Base-by-base conservation (phyloP, 495 filamentous ascomycete genomes). In the Talaromyces stipitatus region DNA sequence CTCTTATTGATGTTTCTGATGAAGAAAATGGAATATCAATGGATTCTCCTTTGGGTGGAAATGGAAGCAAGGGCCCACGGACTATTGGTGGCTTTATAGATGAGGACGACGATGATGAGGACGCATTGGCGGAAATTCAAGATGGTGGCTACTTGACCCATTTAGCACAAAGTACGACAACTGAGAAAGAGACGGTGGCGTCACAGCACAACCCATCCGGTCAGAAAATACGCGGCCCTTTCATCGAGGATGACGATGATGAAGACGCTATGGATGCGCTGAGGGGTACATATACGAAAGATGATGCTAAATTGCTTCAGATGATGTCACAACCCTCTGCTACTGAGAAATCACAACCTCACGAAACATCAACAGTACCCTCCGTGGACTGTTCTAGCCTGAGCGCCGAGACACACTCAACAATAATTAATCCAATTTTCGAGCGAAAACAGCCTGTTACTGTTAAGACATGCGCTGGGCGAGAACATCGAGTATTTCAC, bases 401-500 rank as follows among this genome's bases (percentile, higher is more conserved):
- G 12, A 30, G 30, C n/a, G 3, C 18, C 22, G 20, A 14, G 22
- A 18, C 4, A 47, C 22, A 2, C 2, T 23, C 12, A 14, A 14
- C 5, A 9, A 26, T 2, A 5, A 11, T 23, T 18, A 47, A 26
- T 47, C 24, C 48, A 12, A 6, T 18, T 0, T 14, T 20, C n/a
- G 48, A 30, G 18, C 27, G 30, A 26, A 52, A 59, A 58, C 23
- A 41, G 22, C 6, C 4, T 50, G 10, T 68, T 59, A 26, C 60
- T 60, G 75, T 88, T 20, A 81, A 78, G 52, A 88, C 82, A 23
- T 91, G 85, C 63, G 80, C 82, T 2, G 90, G 90, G 54, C 84
- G 78, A 52, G 74, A 74, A 1, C 71, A 86, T 28, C 70, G 76
- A 29, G 77, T 90, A 29, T 68, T 71, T 7, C 64, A 77, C 57